Percentiles rank a stretch among this genome's conserved stretches.
phyloP scores from a whole-genome alignment of 768 basidiomycete species.

The Tremella mesenterica region DNA sequence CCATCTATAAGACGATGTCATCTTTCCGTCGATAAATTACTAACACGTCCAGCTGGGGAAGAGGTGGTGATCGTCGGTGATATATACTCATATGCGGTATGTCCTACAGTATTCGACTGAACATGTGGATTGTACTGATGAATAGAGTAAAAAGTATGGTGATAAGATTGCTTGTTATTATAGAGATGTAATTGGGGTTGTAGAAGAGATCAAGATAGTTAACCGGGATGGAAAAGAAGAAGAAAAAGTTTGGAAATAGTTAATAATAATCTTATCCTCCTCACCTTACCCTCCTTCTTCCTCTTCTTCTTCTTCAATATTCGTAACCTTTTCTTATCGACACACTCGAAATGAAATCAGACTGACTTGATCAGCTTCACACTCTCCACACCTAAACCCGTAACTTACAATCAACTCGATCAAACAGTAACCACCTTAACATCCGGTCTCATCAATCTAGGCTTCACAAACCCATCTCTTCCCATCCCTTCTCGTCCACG shows the following conservation, averaged over 20 bases:
- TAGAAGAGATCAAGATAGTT: constrained; percentile 41
- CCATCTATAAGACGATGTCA: constrained; percentile 30
- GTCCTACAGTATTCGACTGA: not conserved
- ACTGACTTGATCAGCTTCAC: constrained; percentile 41
- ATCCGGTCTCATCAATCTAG: constrained; percentile 28
- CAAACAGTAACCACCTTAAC: constrained; percentile 15
- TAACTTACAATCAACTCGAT: constrained; percentile 34
- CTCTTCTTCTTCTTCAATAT: too few relatives aligned
- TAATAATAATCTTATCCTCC: too few relatives aligned
- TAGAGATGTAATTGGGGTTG: constrained; percentile 35
- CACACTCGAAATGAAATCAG: too few relatives aligned
- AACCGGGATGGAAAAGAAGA: constrained; percentile 28
- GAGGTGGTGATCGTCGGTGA: constrained; percentile 36
- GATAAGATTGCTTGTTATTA: constrained; percentile 30
- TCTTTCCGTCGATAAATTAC: constrained; percentile 34
- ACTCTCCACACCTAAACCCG: constrained; percentile 34
- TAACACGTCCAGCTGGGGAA: constrained; percentile 30
- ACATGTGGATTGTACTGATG: not conserved
- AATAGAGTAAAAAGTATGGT: constrained; percentile 37
- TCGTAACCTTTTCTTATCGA: too few relatives aligned
- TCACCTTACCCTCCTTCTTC: too few relatives aligned
- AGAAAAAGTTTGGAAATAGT: constrained; percentile 45
- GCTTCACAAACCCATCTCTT: constrained; percentile 15
- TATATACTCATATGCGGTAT: constrained; percentile 29
- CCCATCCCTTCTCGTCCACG: constrained; percentile 19